Evolutionary conservation across 768 basidiomycete species (phyloP).

Genomic region (Lanmaoa pseudosensibilis): DNA sequence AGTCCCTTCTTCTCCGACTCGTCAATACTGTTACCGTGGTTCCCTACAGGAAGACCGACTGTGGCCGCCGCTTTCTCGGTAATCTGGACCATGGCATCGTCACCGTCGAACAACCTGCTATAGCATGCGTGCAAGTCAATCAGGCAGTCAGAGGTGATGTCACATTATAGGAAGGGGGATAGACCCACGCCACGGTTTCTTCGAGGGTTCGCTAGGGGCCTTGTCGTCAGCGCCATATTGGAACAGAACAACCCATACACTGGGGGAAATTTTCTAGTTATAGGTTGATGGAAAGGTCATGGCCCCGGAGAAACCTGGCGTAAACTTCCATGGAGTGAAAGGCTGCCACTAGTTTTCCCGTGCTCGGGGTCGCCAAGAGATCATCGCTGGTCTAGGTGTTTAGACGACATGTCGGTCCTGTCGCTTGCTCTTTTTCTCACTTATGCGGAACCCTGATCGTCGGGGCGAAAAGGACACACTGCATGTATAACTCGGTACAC

Average conservation of each 20-base stretch:
- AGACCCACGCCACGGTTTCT: slow-evolving; percentile 7
- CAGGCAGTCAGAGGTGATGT: background rate
- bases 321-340: background rate
- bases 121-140: background rate
- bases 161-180: background rate
- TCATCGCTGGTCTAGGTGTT: background rate
- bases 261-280: too few relatives aligned
- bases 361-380: background rate
- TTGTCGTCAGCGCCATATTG: background rate
- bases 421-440: background rate
- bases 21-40: background rate
- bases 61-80: background rate
- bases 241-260: background rate
- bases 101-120: slow-evolving; percentile 7
- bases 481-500: background rate
- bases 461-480: background rate
- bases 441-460: background rate
- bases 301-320: background rate
- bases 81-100: slow-evolving; percentile 1
- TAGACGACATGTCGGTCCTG: background rate
- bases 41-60: background rate
- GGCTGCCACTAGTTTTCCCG: background rate
- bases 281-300: background rate
- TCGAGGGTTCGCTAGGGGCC: slow-evolving; percentile 6
- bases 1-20: background rate